Evolutionary conservation across 441 rosid species (phyloP), one percentile per base, ranked within the genome.

Genomic region (Jatropha multifida): DNA sequence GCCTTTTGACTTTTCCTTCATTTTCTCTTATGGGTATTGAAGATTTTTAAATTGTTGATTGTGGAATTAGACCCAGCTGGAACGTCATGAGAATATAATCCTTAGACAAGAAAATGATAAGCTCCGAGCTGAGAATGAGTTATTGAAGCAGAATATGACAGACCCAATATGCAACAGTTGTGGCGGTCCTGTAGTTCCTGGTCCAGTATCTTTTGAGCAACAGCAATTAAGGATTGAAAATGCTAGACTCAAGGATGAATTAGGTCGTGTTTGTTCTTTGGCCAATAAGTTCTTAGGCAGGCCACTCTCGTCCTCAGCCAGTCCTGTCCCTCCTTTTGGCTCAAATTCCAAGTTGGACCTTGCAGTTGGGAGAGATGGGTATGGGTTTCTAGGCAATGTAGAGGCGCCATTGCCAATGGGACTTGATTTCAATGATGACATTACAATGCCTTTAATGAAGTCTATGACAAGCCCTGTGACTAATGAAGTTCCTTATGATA

Each of bases 191-290:
- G 89, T 88, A 0, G 79, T 87, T 4, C 78, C 86, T 37, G 94
- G 88, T 0, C 91, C 86, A 5, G 81, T 90, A 23, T 85, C 97
- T 4, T 69, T 84, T 14, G 97, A 93, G 59, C 93, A 93, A 60
- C 97, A 92, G 42, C 95, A 93, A 7, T 76, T 93, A 0, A 73
- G 96, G 74, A 84, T 91, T 8, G 99, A 94, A 78, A 94, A 92
- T 81, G 88, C 95, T 9, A 88, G 97, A 0, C 81, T 94, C 37
- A 93, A 86, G 71, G 96, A 94, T 13, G 96, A 94, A 56, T 26
- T 93, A 56, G 88, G 84, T 74, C 90, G 96, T 11, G 90, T 91
- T 41, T 87, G 90, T 76, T 79, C 92, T 9, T 83, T 94, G n/a
- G 87, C 97, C 2, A 89, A 86, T 52, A 92, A 90, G 83, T 91